Percentiles rank a stretch among this genome's conserved stretches.
These are phyloP conservation scores for Pestalotiopsis sp. DNA, from an alignment of 2,329 filamentous ascomycete species.

Conservation along the genomic window DNA sequence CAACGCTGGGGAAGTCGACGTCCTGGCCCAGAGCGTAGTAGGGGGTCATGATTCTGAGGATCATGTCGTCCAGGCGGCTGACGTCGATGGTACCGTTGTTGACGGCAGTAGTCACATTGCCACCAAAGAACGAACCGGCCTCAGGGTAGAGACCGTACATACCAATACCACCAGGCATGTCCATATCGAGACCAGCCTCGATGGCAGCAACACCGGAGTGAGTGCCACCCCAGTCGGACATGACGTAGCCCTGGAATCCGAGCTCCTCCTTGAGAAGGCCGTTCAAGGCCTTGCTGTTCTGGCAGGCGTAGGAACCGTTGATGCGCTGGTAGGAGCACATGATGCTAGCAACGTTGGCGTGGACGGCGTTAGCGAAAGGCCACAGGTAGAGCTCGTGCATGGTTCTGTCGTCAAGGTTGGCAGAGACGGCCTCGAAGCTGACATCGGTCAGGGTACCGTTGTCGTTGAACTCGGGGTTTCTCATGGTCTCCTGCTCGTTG, in stretches of 20 bases:
- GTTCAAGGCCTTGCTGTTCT: constrained; percentile 65
- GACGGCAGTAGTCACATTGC: constrained; percentile 37
- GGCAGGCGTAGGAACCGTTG: constrained; percentile 80
- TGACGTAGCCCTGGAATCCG: constrained; percentile 48
- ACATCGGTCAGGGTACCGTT: constrained; percentile 11
- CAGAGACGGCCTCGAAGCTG: constrained; percentile 40
- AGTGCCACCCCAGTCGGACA: constrained; percentile 42
- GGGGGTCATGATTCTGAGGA: constrained; percentile 55
- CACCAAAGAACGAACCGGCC: constrained; percentile 45
- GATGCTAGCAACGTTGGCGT: constrained; percentile 64
- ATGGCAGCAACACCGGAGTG: constrained; percentile 37
- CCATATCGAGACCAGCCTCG: constrained; percentile 43
- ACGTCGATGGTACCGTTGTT: constrained; percentile 24
- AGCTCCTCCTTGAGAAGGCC: constrained; percentile 47
- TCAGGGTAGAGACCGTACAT: constrained; percentile 30
- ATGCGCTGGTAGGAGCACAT: constrained; percentile 77
- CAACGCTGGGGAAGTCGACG: constrained; percentile 43
- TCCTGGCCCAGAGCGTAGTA: constrained; percentile 55
- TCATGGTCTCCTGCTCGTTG: constrained; percentile 28
- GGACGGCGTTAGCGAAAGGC: constrained; percentile 76
- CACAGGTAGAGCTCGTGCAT: constrained; percentile 78
- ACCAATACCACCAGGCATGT: constrained; percentile 40
- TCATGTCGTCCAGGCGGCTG: constrained; percentile 48
- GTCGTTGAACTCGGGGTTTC: constrained; percentile 11
- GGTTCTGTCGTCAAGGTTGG: constrained; percentile 73